Evolutionary conservation across 2,329 filamentous ascomycete genomes (phyloP), one percentile per base, ranked within the genome.

Genomic region (Ophiostoma sp.): DNA sequence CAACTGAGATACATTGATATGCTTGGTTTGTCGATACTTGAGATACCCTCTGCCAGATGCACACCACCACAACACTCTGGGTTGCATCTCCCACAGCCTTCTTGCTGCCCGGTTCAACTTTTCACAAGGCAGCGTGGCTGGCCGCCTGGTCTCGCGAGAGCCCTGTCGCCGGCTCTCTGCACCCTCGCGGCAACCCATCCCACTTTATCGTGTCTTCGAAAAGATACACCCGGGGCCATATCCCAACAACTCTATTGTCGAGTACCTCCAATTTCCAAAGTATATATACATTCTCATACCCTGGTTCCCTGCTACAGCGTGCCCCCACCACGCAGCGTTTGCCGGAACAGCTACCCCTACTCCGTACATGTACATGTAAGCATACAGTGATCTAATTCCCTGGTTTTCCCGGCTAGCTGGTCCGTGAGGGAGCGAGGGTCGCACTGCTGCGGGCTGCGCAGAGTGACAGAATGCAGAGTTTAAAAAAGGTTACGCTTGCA

Each of bases 371-470:
- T 60, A 60, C 55, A 38, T 60, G 27, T 18, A 58, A 1, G 45
- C 45, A 14, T 49, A n/a, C 45, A 45, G 14, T 45, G 42, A 44
- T 49, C 11, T 49, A 49, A 60, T 60, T 60, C 55, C 55, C 55
- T 60, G 11, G 27, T 60, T 60, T 60, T 60, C 55, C 55, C 55
- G 55, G 55, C 55, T 27, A 60, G 55, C 55, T 60, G 55, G 18
- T 60, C 55, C 55, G 55, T 38, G 55, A 12, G 14, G 27, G 55
- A 60, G 27, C 8, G 27, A 40, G 11, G 18, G 27, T 60, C 27
- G 55, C 42, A 44, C 7, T 6, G 42, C 42, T 44, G 42, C 42
- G 42, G 6, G 42, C 42, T 27, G 27, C 27, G 27, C 27, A 27
- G 27, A 27, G 27, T 27, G 27, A 27, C 27, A 27, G 27, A 27